Evolutionary conservation across 2,329 filamentous ascomycete genomes (phyloP).

Genomic region (Nakataea oryzae): DNA sequence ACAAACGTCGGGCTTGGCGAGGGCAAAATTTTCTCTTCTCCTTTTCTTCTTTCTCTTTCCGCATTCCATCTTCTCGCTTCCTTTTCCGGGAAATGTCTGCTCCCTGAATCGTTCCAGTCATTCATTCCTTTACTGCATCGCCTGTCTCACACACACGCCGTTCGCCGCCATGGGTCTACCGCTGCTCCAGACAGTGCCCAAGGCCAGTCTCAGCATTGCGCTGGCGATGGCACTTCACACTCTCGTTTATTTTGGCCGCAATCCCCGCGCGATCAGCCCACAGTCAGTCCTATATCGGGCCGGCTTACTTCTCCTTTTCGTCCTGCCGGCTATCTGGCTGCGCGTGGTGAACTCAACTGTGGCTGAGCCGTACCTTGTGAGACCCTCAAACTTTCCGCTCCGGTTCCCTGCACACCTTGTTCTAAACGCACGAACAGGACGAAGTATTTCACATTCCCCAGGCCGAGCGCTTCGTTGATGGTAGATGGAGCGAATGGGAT

Average conservation of each 20-base stretch:
- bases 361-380: constrained; percentile 44
- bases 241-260: neutral
- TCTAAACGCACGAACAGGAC: constrained; percentile 41
- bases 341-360: constrained; percentile 26
- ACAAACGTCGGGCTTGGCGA: neutral
- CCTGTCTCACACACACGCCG: neutral
- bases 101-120: neutral
- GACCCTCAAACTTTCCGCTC: constrained; percentile 7
- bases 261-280: neutral
- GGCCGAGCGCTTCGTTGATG: constrained; percentile 74
- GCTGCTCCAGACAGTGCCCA: neutral
- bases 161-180: neutral
- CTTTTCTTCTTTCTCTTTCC: neutral
- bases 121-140: neutral
- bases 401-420: neutral
- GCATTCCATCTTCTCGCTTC: neutral
- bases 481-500: constrained; percentile 73
- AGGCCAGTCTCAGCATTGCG: neutral
- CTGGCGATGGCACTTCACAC: neutral
- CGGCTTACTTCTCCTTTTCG: constrained; percentile 10
- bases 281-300: neutral
- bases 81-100: neutral
- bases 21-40: neutral
- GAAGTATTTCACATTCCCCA: constrained; percentile 87
- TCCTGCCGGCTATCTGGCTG: constrained; percentile 25